Evolutionary conservation across 2,329 filamentous ascomycete species (phyloP), one percentile per base, ranked within the genome.

Genomic region (Fusarium domesticum): DNA sequence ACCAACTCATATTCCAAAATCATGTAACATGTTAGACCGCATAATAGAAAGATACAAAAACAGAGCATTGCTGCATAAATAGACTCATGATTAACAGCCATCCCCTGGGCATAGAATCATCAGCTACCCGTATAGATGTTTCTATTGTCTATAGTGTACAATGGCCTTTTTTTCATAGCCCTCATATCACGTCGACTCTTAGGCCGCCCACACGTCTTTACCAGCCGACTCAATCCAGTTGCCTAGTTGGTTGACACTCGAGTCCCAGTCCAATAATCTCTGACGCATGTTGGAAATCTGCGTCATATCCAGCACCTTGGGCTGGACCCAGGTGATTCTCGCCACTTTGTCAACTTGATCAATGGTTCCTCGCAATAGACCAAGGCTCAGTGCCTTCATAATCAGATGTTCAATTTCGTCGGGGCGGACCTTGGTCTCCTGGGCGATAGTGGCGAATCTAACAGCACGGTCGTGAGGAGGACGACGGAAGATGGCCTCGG

Each of bases 341-440:
- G 93, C 93, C 56, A 97, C 83, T 69, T 91, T 85, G 37, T 89
- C 89, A 23, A 98, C 93, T 72, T 98, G 92, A 67, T 98, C 93
- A 60, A 98, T 97, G 44, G 87, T 93, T 35, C 93, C 93, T 57
- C 86, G 81, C 57, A 98, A 74, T 57, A 98, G 75, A 1, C 93
- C 93, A 58, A 98, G 71, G 63, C 91, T 96, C 60, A 98, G 72
- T n/a, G 93, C 93, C 77, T 96, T 97, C 93, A 98, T 98, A 61
- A 98, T 87, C 53, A 98, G 74, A 67, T 97, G 92, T 76, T 98
- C 93, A 58, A 98, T 97, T 73, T 97, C 89, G 61, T 93, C 83
- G 3, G 84, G 81, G 58, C 83, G 80, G 39, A 98, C 91, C 70
- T 96, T 95, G 4, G 93, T 98, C 74, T 97, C 92, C 56, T 86